Percentiles rank a stretch among this genome's conserved stretches.
Evolutionary conservation across 2,329 filamentous ascomycete species (phyloP).

Genomic region (Fusarium foetens): DNA sequence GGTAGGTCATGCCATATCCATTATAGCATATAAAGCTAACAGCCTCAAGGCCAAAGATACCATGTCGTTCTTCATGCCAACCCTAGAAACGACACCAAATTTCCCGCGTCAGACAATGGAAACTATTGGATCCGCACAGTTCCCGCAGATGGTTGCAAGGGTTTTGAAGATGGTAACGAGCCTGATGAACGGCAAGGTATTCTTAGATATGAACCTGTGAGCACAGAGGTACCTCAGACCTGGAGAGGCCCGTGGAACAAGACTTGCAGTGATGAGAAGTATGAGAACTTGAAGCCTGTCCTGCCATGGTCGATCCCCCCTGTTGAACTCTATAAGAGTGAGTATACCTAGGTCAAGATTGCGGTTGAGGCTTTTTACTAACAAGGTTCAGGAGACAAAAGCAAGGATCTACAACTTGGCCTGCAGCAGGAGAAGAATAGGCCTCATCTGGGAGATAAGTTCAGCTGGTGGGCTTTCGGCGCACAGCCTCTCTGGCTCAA

Average conservation of each 20-base stretch:
- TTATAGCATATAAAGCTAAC: background rate
- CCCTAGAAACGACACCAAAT: background rate
- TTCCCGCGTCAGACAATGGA: background rate
- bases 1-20: background rate
- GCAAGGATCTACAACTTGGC: background rate
- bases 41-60: background rate
- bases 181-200: background rate
- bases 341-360: background rate
- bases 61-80: background rate
- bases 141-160: background rate
- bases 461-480: conserved; percentile 8
- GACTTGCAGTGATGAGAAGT: background rate
- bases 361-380: background rate
- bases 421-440: background rate
- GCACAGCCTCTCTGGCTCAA: conserved; percentile 26
- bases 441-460: background rate
- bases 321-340: background rate
- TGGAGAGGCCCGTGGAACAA: background rate
- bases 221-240: background rate
- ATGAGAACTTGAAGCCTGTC: background rate
- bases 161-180: background rate
- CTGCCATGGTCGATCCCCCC: background rate
- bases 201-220: background rate
- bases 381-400: background rate
- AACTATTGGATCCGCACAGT: background rate